Evolutionary conservation across 2,329 filamentous ascomycete species (phyloP), one percentile per base, ranked within the genome.

Genomic region (Aspergillus amoenus): DNA sequence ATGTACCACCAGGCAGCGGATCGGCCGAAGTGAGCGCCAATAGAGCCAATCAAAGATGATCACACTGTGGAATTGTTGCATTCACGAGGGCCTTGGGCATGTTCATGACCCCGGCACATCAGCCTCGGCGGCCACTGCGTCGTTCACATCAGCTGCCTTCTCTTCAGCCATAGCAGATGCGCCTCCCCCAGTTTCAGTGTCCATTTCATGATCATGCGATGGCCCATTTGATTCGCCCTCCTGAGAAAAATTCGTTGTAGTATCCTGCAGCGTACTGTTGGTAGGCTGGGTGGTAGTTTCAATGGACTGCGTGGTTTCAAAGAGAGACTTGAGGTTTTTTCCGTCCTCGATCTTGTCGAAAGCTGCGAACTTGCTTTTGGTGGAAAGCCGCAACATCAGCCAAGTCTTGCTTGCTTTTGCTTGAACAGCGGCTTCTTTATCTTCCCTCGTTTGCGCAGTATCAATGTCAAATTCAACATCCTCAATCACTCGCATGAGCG

Each of bases 261-360:
- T 62, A 18, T 68, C 67, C 40, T 72, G 65, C 47, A 61, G 42
- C 27, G 62, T 51, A 44, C 65, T 64, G 53, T 65, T 61, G 21
- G 61, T 37, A 22, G 58, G 34, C 24, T 64, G 61, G 17, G 64
- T 58, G 12, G 59, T 60, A 24, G 44, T 47, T 51, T 66, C 62
- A 37, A 46, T 32, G 21, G 64, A 53, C 46, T 66, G 60, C 46
- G 69, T 57, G 12, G 47, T 58, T 53, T 75, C 75, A 57, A 82
- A 81, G 58, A 84, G 75, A 58, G 76, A 72, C 60, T 83, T 78
- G 59, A 87, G 70, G 61, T 91, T 90, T 69, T 89, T 89, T 41
- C 89, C 87, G 63, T 92, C 88, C 55, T 96, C 92, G 47, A 96
- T 89, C 73, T 89, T 91, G 73, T 97, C 93, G 72, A 97, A 94